These are phyloP conservation scores for Lathyrus sativus DNA, from an alignment of 306 rosid species.

Conservation along the genomic window DNA sequence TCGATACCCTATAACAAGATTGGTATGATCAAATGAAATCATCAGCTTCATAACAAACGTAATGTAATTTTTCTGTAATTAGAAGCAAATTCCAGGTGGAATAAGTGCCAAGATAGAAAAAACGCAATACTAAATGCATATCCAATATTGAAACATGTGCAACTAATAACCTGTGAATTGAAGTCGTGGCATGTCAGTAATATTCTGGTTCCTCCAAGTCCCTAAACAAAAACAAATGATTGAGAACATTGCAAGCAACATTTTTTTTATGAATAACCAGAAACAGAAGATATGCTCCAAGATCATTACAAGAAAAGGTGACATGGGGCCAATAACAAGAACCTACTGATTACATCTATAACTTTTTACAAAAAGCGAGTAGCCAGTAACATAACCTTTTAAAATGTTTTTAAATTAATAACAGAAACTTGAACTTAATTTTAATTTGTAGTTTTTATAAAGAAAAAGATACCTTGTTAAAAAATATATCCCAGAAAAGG, in stretches of 20 bases:
- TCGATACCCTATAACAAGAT: constrained; percentile 55
- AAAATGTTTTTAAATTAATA: too few species aligned
- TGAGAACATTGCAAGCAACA: constrained; percentile 33
- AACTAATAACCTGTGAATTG: constrained; percentile 64
- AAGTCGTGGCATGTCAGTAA: constrained; percentile 78
- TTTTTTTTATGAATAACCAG: constrained; percentile 30
- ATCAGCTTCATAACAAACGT: constrained; percentile 34
- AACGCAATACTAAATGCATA: constrained; percentile 26
- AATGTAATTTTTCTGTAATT: constrained; percentile 45
- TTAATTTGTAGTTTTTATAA: too few species aligned
- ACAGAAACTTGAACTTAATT: background rate
- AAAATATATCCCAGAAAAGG: constrained; percentile 92
- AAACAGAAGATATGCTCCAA: constrained; percentile 2
- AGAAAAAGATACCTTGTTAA: constrained; percentile 59
- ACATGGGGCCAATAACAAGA: background rate
- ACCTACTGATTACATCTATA: background rate
- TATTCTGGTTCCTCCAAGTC: constrained; percentile 69
- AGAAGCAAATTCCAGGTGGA: constrained; percentile 33
- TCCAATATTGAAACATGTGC: constrained; percentile 29
- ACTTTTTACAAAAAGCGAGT: too few species aligned
- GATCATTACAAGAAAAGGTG: background rate
- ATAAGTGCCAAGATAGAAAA: constrained; percentile 30
- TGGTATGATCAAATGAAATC: constrained; percentile 29
- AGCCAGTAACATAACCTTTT: background rate
- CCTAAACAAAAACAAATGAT: constrained; percentile 49